These are phyloP conservation scores for Oenanthe javanica DNA, from an alignment of 140 eudicot species.

Conservation along the genomic window DNA sequence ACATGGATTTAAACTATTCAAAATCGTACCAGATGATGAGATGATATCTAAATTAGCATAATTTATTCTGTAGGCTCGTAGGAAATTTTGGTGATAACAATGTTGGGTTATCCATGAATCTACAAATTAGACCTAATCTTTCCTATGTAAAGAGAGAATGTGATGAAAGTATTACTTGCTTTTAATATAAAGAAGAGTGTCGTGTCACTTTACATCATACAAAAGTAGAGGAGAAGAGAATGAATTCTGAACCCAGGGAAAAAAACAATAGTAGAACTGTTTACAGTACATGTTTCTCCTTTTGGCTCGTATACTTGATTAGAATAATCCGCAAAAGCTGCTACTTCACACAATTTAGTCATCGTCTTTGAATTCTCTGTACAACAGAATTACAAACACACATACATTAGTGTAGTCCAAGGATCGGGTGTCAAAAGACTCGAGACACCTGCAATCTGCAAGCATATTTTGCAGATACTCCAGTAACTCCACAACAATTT, in stretches of 20 bases:
- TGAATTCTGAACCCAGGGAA: neutral
- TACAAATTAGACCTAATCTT: neutral
- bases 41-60: neutral
- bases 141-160: neutral
- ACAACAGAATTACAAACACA: neutral
- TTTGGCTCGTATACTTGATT: slow-evolving; percentile 23
- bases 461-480: neutral
- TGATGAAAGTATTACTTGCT: neutral
- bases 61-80: neutral
- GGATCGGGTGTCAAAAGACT: neutral
- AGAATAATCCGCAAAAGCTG: slow-evolving; percentile 12
- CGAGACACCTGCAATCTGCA: neutral
- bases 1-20: neutral
- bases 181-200: neutral
- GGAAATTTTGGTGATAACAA: neutral
- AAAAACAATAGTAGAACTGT: neutral
- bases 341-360: slow-evolving; percentile 33
- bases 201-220: neutral
- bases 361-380: slow-evolving; percentile 98
- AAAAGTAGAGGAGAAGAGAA: neutral
- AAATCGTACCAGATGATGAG: too few relatives aligned
- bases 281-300: slow-evolving; percentile 7
- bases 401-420: neutral
- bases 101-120: neutral
- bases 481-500: too few relatives aligned